Percentiles rank a stretch among this genome's conserved stretches.
Evolutionary conservation across 2,329 filamentous ascomycete species (phyloP).

Genomic region (Bipolaris sorokiniana): DNA sequence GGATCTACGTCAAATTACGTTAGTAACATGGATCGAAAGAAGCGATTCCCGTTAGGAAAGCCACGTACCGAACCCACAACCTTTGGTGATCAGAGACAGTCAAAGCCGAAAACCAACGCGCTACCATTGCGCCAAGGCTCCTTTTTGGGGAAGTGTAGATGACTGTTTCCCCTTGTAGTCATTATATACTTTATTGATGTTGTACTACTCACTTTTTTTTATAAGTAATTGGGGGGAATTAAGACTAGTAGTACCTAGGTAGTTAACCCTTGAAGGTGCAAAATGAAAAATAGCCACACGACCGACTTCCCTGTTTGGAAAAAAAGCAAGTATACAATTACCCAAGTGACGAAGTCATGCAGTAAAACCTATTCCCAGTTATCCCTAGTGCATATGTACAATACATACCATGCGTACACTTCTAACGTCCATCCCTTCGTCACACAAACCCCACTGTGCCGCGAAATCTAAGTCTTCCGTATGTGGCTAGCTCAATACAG

Average conservation of each 20-base stretch:
- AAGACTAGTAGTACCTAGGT: too few species aligned
- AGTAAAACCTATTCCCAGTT: too few species aligned
- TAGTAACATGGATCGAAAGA: conserved; percentile 13
- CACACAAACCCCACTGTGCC: too few species aligned
- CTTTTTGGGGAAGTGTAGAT: conserved; percentile 16
- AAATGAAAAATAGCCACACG: background rate
- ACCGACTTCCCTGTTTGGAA: too few species aligned
- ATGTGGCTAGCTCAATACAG: too few species aligned
- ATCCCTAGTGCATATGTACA: background rate
- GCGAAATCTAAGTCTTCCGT: too few species aligned
- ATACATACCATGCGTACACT: background rate
- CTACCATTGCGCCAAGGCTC: conserved; percentile 37
- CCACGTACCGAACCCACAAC: conserved; percentile 28
- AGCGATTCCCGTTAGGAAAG: conserved; percentile 5
- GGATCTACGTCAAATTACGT: background rate
- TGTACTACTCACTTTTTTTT: too few species aligned
- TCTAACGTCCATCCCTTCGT: background rate
- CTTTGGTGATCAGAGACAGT: conserved; percentile 25
- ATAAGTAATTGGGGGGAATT: too few species aligned
- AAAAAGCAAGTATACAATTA: too few species aligned
- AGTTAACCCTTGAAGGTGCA: background rate
- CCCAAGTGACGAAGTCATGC: too few species aligned
- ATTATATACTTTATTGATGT: background rate
- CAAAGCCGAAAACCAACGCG: conserved; percentile 35
- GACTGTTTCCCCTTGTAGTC: conserved; percentile 2